Evolutionary conservation across 2,329 filamentous ascomycete species (phyloP).

Genomic region (Hymenoscyphus linearis): DNA sequence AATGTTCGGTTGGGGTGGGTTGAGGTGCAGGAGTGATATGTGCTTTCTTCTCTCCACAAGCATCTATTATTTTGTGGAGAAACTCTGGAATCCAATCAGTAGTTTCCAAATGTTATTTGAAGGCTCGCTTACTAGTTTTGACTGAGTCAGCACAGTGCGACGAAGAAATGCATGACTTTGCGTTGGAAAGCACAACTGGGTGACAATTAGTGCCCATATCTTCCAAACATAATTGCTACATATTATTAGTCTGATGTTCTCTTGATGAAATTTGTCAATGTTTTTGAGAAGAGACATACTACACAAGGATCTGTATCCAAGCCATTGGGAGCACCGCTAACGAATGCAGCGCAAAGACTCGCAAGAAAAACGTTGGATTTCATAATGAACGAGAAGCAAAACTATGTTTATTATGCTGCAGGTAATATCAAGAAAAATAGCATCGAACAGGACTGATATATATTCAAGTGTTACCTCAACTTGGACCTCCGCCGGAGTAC

Average conservation of each 20-base stretch:
- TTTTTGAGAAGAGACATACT: neutral
- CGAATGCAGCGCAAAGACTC: neutral
- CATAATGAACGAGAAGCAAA: neutral
- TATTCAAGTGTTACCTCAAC: neutral
- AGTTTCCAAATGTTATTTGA: neutral
- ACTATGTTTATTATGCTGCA: neutral
- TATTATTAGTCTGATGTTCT: neutral
- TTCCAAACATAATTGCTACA: neutral
- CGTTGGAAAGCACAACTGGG: neutral
- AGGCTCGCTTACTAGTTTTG: slow-evolving; percentile 9
- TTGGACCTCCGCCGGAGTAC: neutral
- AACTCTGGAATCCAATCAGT: neutral
- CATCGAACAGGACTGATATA: neutral
- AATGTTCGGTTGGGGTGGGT: neutral
- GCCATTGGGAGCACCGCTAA: neutral
- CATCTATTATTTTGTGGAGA: slow-evolving; percentile 2
- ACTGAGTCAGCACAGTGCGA: slow-evolving; percentile 9
- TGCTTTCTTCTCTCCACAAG: slow-evolving; percentile 3
- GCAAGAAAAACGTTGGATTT: slow-evolving; percentile 1
- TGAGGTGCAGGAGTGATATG: slow-evolving; percentile 8
- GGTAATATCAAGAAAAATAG: neutral
- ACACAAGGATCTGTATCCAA: neutral
- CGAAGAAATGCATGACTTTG: slow-evolving; percentile 8
- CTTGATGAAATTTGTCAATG: neutral
- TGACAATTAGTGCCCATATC: neutral